Percentiles rank a stretch among this genome's conserved stretches.
Evolutionary conservation across 2,329 filamentous ascomycete species (phyloP).

Genomic region (Thielaviopsis populi): DNA sequence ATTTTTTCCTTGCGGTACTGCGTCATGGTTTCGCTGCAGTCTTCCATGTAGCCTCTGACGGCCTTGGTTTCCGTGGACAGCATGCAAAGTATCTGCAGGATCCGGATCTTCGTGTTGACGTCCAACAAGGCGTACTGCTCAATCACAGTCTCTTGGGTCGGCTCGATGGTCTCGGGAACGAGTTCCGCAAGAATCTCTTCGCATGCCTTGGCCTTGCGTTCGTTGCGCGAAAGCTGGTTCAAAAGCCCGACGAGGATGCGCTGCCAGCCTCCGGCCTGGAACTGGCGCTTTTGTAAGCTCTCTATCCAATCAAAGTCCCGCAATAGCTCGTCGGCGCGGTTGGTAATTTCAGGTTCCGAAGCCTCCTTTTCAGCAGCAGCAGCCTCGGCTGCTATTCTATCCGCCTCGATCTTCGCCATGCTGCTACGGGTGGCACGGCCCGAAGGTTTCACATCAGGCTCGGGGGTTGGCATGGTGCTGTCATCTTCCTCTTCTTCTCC

Average conservation of each 20-base stretch:
- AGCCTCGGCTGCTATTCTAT: constrained; percentile 46
- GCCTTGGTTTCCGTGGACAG: constrained; percentile 75
- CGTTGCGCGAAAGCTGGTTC: constrained; percentile 66
- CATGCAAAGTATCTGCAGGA: constrained; percentile 73
- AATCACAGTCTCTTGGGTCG: constrained; percentile 58
- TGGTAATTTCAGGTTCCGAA: constrained; percentile 35
- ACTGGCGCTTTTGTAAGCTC: constrained; percentile 66
- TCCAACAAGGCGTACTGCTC: constrained; percentile 61
- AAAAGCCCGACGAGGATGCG: constrained; percentile 75
- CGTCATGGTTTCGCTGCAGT: constrained; percentile 89
- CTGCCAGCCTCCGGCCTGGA: constrained; percentile 81
- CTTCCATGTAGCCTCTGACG: constrained; percentile 76
- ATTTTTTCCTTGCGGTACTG: constrained; percentile 91
- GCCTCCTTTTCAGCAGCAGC: constrained; percentile 37
- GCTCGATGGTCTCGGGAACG: constrained; percentile 62
- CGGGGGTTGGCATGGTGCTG: constrained; percentile 42
- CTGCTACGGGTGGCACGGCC: constrained; percentile 72
- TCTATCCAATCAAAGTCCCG: constrained; percentile 70
- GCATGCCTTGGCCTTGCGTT: constrained; percentile 53
- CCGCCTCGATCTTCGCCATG: constrained; percentile 64
- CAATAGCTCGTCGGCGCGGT: constrained; percentile 64
- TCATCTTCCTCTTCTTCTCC: constrained; percentile 45
- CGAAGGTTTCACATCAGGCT: constrained; percentile 52
- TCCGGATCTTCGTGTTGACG: constrained; percentile 66
- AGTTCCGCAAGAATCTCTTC: constrained; percentile 67